phyloP scores from a whole-genome alignment of 495 filamentous ascomycete genomes.

The Letharia lupina region DNA sequence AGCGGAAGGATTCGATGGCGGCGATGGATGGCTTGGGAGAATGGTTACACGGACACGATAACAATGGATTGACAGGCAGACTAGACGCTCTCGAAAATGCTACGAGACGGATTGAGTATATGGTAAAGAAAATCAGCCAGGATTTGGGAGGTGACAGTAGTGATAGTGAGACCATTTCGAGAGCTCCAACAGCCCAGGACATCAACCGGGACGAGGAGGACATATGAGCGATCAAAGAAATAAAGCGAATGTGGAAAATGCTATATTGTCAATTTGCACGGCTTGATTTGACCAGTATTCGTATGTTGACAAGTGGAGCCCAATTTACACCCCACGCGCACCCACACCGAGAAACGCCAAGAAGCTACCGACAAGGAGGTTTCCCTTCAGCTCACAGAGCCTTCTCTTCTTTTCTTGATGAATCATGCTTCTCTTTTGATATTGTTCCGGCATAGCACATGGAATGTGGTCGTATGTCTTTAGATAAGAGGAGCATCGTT shows the following conservation, averaged over 20 bases:
- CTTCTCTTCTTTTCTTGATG: background rate
- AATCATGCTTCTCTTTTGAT: background rate
- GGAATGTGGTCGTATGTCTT: background rate
- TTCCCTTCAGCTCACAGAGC: background rate
- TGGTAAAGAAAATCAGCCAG: constrained; percentile 26
- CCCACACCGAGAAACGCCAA: no score
- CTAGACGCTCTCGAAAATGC: constrained; percentile 29
- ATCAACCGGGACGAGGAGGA: background rate
- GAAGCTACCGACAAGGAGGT: background rate
- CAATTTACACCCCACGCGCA: background rate
- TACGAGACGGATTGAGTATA: constrained; percentile 28
- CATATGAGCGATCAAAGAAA: background rate
- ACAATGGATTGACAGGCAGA: constrained; percentile 21
- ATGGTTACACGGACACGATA: constrained; percentile 25
- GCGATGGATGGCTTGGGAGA: constrained; percentile 26
- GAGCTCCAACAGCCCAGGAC: background rate
- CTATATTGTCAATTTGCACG: no score
- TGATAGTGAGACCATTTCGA: background rate
- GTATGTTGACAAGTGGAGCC: background rate
- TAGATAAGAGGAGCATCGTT: background rate
- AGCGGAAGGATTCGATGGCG: constrained; percentile 28
- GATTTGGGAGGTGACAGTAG: constrained; percentile 20
- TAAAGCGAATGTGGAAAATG: no score
- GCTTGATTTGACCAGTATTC: no score
- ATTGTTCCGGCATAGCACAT: background rate